Base-by-base conservation (phyloP, 2,329 filamentous ascomycete genomes). In the Pyrenophora seminiperda region DNA sequence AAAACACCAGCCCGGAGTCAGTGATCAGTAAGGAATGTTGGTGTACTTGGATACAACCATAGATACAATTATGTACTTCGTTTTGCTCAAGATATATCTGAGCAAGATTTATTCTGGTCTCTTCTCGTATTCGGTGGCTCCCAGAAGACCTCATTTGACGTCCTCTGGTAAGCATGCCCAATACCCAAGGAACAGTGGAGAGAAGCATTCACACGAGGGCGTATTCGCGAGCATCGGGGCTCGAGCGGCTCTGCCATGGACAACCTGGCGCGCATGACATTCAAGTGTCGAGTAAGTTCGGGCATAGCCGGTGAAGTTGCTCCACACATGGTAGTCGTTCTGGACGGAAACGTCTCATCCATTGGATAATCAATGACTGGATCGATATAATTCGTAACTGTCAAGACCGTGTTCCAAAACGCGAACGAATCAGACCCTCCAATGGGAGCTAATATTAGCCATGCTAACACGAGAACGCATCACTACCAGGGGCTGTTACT, bases 391-490 rank as follows among this genome's bases (percentile, higher is more conserved):
- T 46, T 50, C 47, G 57, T 41, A 58, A 50, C 39, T 51, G 45
- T 44, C 37, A 47, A 38, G 42, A 36, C 51, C 55, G 50, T 56
- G 50, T 50, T 27, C n/a, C n/a, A n/a, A n/a, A 13, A 46, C 30
- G 46, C 43, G 41, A 54, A 52, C 61, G 56, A 65, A 62, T 67
- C 43, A 59, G 34, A 59, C 20, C n/a, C 40, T 44, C 42, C 22
- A 37, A 48, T 46, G 39, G 38, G 45, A 50, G 62, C 65, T 67
- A 70, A 67, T 65, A 70, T 71, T 70, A 70, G 68, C 55, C 57
- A 46, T 54, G 40, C 60, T 49, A 58, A 63, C 61, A 66, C 61
- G 60, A 67, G 56, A 27, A 27, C 15, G 32, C 58, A 54, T 54
- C 49, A 47, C 40, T 33, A 31, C 30, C 47, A 46, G 43, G 56